Percentiles rank a stretch among this genome's conserved stretches.
Evolutionary conservation across 352 stramenopile genomes (phyloP).

Genomic region (Globisporangium paddicum): DNA sequence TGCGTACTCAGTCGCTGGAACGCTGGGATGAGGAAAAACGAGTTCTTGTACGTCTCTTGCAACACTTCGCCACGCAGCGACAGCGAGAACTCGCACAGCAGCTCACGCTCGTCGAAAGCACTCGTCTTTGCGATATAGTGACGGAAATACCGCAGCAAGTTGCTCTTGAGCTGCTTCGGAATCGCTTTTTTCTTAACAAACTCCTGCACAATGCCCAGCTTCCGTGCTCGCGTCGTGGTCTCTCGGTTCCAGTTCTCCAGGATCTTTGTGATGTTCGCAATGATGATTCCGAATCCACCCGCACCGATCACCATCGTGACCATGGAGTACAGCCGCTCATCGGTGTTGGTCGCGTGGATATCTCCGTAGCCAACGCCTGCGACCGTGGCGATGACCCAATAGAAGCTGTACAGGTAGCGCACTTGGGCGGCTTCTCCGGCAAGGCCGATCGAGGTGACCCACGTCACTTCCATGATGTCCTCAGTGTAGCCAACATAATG

Average conservation of each 20-base stretch:
- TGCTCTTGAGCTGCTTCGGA: slow-evolving; percentile 40
- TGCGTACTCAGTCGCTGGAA: slow-evolving; percentile 67
- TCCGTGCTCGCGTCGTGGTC: slow-evolving; percentile 38
- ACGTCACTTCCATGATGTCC: slow-evolving; percentile 31
- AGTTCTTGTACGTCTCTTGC: slow-evolving; percentile 70
- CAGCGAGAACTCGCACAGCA: slow-evolving; percentile 73
- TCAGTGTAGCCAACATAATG: slow-evolving; percentile 54
- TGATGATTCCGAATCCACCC: slow-evolving; percentile 74
- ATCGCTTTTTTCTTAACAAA: slow-evolving; percentile 65
- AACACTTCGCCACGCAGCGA: slow-evolving; percentile 71
- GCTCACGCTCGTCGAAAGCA: slow-evolving; percentile 66
- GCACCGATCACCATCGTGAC: slow-evolving; percentile 68
- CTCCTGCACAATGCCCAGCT: slow-evolving; percentile 58
- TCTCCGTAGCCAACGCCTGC: slow-evolving; percentile 84
- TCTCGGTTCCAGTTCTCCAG: slow-evolving; percentile 76
- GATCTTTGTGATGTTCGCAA: slow-evolving; percentile 83
- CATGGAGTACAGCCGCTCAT: slow-evolving; percentile 70
- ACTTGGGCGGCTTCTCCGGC: slow-evolving; percentile 20
- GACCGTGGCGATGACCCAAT: slow-evolving; percentile 81
- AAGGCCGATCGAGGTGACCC: slow-evolving; percentile 32
- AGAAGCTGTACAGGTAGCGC: slow-evolving; percentile 78
- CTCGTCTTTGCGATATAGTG: slow-evolving; percentile 80
- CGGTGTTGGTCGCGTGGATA: slow-evolving; percentile 62
- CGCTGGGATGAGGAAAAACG: slow-evolving; percentile 68
- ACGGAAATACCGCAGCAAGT: slow-evolving; percentile 65